Evolutionary conservation across 2,329 filamentous ascomycete genomes (phyloP).

Genomic region (Epichloe hybrida): DNA sequence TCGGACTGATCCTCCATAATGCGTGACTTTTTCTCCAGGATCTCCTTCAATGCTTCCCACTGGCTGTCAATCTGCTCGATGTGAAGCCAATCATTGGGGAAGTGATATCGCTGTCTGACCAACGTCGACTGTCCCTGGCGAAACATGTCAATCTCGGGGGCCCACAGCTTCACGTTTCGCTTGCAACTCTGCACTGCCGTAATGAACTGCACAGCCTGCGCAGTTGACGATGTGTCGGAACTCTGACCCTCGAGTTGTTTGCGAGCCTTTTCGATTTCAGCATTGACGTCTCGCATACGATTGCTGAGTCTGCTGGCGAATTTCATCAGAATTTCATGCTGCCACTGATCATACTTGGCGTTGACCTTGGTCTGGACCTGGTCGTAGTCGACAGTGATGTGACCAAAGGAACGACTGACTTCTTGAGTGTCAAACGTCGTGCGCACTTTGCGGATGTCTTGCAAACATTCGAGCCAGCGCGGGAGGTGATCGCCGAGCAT

Average conservation of each 20-base stretch:
- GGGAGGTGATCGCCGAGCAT: conserved; percentile 81
- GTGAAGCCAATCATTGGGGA: conserved; percentile 85
- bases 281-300: conserved; percentile 83
- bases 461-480: conserved; percentile 87
- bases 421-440: conserved; percentile 96
- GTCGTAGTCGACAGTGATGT: conserved; percentile 92
- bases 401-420: conserved; percentile 82
- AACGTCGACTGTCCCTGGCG: conserved; percentile 89
- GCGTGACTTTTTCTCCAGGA: conserved; percentile 82
- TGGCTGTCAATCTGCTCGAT: conserved; percentile 94
- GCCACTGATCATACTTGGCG: conserved; percentile 98
- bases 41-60: conserved; percentile 87
- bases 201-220: conserved; percentile 95
- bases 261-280: conserved; percentile 80
- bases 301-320: conserved; percentile 81
- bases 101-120: conserved; percentile 82
- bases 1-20: conserved; percentile 95
- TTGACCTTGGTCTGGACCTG: conserved; percentile 98
- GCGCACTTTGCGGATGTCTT: conserved; percentile 90
- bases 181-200: conserved; percentile 95
- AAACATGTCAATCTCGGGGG: conserved; percentile 86
- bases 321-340: conserved; percentile 89
- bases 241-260: conserved; percentile 85
- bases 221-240: conserved; percentile 86
- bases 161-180: conserved; percentile 85